A percentile compares a stretch with the other conserved stretches of the same genome.
Conservation (phyloP, 2,329 filamentous ascomycete species). For the Neofusicoccum sp. region DNA sequence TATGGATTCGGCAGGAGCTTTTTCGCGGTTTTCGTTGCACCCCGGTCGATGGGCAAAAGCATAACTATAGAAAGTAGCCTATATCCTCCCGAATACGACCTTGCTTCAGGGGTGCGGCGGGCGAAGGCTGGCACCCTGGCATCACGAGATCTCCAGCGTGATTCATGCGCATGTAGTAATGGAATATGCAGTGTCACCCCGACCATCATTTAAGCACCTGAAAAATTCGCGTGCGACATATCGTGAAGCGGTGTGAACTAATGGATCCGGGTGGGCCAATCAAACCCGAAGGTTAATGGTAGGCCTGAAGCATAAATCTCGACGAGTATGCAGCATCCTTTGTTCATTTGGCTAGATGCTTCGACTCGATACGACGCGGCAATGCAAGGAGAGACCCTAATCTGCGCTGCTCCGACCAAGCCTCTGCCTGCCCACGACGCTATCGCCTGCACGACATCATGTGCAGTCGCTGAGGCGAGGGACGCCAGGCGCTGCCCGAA, state of each 20-base stretch:
- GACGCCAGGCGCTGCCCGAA: not conserved
- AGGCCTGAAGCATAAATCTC: constrained; percentile 15
- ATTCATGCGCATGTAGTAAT: constrained; percentile 17
- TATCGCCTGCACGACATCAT: constrained; percentile 10
- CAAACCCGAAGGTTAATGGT: constrained; percentile 4
- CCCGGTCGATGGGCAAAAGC: constrained; percentile 12
- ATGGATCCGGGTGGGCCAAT: not conserved
- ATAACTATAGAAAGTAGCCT: constrained; percentile 14
- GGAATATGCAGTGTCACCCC: constrained; percentile 14
- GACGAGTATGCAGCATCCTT: constrained; percentile 9
- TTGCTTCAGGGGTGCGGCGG: not conserved
- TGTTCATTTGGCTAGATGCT: not conserved
- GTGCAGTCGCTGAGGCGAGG: constrained; percentile 13
- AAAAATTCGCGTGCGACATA: constrained; percentile 5
- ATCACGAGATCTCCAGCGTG: constrained; percentile 15
- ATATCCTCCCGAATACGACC: constrained; percentile 16
- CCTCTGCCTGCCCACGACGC: not conserved
- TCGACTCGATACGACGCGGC: not conserved
- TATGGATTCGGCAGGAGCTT: constrained; percentile 6
- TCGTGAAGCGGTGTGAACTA: constrained; percentile 5
- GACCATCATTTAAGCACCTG: constrained; percentile 8
- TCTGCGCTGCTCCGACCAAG: constrained; percentile 2
- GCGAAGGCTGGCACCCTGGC: not conserved
- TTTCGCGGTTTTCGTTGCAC: constrained; percentile 3
- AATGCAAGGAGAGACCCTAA: constrained; percentile 10